phyloP scores from a whole-genome alignment of 2,329 filamentous ascomycete species.

The Aspergillus clavatus region DNA sequence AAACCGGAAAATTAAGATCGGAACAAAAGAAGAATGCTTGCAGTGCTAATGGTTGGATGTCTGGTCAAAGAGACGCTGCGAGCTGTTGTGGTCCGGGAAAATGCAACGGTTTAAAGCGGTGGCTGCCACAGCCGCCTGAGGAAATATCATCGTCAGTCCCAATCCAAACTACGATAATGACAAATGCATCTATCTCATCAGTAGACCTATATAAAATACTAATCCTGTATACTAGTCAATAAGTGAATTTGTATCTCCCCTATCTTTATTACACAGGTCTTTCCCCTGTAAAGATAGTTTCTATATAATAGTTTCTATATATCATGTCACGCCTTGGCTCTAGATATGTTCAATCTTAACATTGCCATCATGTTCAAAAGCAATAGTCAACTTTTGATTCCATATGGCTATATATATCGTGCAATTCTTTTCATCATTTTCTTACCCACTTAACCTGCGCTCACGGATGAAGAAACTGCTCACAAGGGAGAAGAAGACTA shows the following conservation, averaged over 20 bases:
- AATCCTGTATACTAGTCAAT: too few relatives aligned
- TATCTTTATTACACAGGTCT: too few relatives aligned
- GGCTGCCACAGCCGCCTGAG: background rate
- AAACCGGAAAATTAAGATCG: background rate
- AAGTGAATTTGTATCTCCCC: too few relatives aligned
- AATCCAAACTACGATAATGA: background rate
- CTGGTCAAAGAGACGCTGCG: background rate
- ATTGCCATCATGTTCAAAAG: too few relatives aligned
- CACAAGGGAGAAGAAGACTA: conserved; percentile 48
- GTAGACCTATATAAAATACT: too few relatives aligned
- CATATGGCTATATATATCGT: too few relatives aligned
- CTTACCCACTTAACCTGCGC: conserved; percentile 46
- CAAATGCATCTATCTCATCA: background rate
- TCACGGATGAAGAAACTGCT: conserved; percentile 52
- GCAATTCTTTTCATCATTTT: background rate
- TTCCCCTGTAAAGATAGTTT: too few relatives aligned
- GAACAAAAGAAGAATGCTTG: background rate
- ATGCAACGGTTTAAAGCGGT: background rate
- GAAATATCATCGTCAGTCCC: background rate
- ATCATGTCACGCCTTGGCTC: too few relatives aligned
- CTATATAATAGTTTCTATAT: too few relatives aligned
- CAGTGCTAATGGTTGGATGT: background rate
- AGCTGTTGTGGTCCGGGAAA: background rate
- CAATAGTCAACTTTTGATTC: too few relatives aligned
- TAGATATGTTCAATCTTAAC: too few relatives aligned